Percentiles rank a stretch among this genome's conserved stretches.
Conservation (phyloP, 2,329 filamentous ascomycete species). For the Alternaria sp. region DNA sequence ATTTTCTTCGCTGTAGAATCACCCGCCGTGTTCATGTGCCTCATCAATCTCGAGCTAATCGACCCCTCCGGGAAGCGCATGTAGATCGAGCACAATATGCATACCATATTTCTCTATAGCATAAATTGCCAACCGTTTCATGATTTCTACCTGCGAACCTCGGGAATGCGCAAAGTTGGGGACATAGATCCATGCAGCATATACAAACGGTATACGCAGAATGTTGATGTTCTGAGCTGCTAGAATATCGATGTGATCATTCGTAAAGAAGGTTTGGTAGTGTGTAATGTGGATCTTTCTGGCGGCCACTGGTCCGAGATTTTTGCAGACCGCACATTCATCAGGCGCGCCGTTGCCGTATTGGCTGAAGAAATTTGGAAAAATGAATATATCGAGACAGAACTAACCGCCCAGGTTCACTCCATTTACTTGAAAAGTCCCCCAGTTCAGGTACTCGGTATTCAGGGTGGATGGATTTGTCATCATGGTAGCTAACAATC, state of each 20-base stretch:
- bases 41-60: no score
- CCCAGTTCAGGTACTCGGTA: no score
- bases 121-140: conserved; percentile 47
- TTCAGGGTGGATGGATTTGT: no score
- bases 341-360: no score
- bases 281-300: no score
- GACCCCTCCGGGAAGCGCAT: conserved; percentile 46
- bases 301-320: no score
- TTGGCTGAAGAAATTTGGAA: no score
- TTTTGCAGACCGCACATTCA: no score
- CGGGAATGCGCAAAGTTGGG: conserved; percentile 46
- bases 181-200: conserved; percentile 51
- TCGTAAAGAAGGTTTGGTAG: conserved; percentile 34
- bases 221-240: conserved; percentile 45
- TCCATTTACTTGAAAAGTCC: no score
- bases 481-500: no score
- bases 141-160: conserved; percentile 44
- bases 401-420: no score
- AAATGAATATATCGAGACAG: no score
- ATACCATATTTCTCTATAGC: conserved; percentile 50
- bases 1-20: conserved; percentile 51
- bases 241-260: conserved; percentile 45
- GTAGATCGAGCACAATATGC: conserved; percentile 50
- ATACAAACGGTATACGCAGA: conserved; percentile 51
- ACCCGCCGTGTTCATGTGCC: conserved; percentile 20